Evolutionary conservation across 805 yeast species (phyloP), one percentile per base, ranked within the genome.

Genomic region (Yarrowia keelungensis): DNA sequence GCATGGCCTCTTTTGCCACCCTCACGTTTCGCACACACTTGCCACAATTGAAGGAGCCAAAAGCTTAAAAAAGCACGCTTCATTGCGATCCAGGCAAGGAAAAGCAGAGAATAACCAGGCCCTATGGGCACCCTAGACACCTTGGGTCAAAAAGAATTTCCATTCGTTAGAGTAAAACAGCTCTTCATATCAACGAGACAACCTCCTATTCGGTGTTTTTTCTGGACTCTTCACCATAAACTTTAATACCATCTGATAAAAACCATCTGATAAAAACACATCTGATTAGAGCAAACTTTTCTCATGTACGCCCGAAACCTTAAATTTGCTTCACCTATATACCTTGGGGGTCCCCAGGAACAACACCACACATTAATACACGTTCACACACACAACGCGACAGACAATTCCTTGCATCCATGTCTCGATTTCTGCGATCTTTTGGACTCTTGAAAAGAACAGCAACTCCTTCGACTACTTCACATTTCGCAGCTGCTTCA

Each of bases 211-310:
- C 7, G 32, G 32, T 26, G 32, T 26, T 1, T 26, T 5, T 26
- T 5, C 32, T 5, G 7, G 12, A 9, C 39, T 10, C 38, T 15
- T 19, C 39, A 14, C 54, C n/a, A 12, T 12, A 26, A 49, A 49
- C 54, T 14, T 15, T 42, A 42, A n/a, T 22, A 12, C 12, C n/a
- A 46, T 46, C 50, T 46, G 50, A 46, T 46, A 46, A 51, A 51
- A 39, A 22, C 38, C 47, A 56, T 54, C 61, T 54, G 58, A 51
- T 51, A 49, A 51, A 53, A 56, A 56, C 42, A 46, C 62, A 56
- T 56, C 62, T 45, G 65, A 59, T 58, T 59, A 45, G 2, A 59
- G 51, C 65, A 59, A 59, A 59, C 51, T 59, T 59, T 59, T 58
- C 32, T 38, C 47, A 15, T 56, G 62, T n/a, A 56, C 19, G 42